These are phyloP conservation scores for Trichoderma asperellum DNA, from an alignment of 2,329 filamentous ascomycete species.

Conservation along the genomic window DNA sequence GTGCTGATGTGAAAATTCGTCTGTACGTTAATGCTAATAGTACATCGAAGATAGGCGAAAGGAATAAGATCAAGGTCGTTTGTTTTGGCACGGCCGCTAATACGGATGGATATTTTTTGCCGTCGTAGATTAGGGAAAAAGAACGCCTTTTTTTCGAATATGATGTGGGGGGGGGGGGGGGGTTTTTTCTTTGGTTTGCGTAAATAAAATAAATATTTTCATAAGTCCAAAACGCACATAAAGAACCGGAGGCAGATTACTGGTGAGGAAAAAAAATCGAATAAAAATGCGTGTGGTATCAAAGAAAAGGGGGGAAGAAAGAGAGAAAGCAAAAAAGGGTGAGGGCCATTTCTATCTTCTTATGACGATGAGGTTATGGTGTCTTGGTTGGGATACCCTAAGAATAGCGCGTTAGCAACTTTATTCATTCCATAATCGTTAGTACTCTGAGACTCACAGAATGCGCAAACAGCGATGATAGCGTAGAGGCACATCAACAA, in stretches of 20 bases:
- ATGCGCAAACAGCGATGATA: constrained; percentile 74
- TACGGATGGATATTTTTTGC: not conserved
- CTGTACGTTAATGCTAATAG: not conserved
- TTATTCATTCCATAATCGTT: not conserved
- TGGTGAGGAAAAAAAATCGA: not conserved
- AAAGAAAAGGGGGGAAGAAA: constrained; percentile 19
- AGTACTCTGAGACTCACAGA: constrained; percentile 53
- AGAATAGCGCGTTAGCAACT: not conserved
- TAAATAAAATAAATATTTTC: not conserved
- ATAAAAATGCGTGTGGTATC: constrained; percentile 22
- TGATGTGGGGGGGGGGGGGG: too few relatives aligned
- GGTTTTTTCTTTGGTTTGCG: not conserved
- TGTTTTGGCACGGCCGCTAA: not conserved
- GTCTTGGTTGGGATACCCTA: constrained; percentile 29
- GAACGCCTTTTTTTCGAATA: not conserved
- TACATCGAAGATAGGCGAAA: not conserved
- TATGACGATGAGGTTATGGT: not conserved
- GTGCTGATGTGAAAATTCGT: not conserved
- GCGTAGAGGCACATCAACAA: constrained; percentile 76
- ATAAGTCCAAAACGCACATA: constrained; percentile 16
- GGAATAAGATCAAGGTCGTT: not conserved
- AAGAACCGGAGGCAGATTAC: constrained; percentile 18
- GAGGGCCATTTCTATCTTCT: not conserved
- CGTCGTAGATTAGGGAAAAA: not conserved
- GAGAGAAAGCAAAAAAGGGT: not conserved